These are phyloP conservation scores for Cyberlindnera japonica DNA, from an alignment of 805 yeast genomes.

Conservation along the genomic window DNA sequence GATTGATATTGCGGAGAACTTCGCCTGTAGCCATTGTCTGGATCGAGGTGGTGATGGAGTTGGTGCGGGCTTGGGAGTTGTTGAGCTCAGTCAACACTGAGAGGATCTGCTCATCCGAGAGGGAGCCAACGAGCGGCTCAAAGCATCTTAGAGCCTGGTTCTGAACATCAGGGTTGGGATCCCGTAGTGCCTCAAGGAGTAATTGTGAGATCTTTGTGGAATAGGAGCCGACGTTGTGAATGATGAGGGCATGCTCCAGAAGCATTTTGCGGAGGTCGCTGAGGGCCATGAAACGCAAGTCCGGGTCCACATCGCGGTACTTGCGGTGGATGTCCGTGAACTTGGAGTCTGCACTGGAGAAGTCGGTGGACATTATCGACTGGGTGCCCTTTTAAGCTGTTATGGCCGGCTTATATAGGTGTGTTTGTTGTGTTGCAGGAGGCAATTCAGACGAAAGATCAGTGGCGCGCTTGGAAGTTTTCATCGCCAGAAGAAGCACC, in stretches of 20 bases:
- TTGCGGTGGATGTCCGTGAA: constrained; percentile 34
- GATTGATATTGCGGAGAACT: constrained; percentile 23
- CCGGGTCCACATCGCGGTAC: constrained; percentile 70
- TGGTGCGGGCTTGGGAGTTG: constrained; percentile 18
- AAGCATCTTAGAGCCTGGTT: constrained; percentile 65
- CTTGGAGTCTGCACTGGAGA: constrained; percentile 29
- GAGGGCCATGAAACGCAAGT: constrained; percentile 80
- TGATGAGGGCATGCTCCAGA: constrained; percentile 26
- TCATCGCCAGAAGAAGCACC: neutral
- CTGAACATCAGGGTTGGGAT: constrained; percentile 68
- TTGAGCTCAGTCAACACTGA: constrained; percentile 20
- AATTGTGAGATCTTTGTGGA: constrained; percentile 37
- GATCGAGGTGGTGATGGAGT: constrained; percentile 28
- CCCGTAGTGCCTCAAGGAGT: constrained; percentile 46
- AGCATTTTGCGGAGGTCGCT: constrained; percentile 59
- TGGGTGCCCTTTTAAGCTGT: no score
- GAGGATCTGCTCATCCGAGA: constrained; percentile 25
- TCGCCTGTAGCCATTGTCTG: constrained; percentile 28
- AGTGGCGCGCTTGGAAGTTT: neutral
- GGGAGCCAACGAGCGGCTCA: constrained; percentile 33
- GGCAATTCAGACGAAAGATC: neutral
- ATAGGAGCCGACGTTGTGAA: constrained; percentile 27
- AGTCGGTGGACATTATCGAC: constrained; percentile 23
- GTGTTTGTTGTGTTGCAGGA: neutral
- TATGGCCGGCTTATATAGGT: no score